Percentiles rank a stretch among this genome's conserved stretches.
Evolutionary conservation across 75 land plant species (phyloP).

Genomic region (Selaginella moellendorffii): DNA sequence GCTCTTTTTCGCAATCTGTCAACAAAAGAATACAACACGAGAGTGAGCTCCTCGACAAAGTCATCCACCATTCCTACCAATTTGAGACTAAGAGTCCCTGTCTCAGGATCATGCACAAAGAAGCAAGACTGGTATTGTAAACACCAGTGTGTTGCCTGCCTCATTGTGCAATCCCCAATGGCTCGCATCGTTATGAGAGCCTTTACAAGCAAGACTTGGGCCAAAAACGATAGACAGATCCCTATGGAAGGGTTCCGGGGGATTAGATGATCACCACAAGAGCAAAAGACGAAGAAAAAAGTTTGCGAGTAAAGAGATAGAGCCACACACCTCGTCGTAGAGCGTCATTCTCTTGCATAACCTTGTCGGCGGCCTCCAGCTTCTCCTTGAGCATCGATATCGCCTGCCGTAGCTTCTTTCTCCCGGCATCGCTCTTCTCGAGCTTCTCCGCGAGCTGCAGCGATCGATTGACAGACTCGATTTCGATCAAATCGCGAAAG

Average conservation of each 20-base stretch:
- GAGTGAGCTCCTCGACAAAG: background rate
- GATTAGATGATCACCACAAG: background rate
- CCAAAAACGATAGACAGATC: no score
- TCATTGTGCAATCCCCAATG: background rate
- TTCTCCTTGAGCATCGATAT: constrained; percentile 24
- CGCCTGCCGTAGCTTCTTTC: constrained; percentile 33
- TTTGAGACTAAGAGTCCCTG: background rate
- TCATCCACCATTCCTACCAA: background rate
- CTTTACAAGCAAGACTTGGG: background rate
- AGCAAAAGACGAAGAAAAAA: no score
- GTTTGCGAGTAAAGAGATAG: background rate
- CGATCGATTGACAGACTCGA: no score
- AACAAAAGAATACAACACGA: no score
- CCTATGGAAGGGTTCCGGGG: background rate
- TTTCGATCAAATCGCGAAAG: no score
- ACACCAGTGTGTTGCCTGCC: background rate
- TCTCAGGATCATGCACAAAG: background rate
- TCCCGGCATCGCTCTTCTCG: constrained; percentile 30
- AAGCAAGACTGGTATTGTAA: background rate
- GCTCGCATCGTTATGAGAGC: background rate
- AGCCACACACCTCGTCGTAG: constrained; percentile 20
- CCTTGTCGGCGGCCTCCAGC: constrained; percentile 21
- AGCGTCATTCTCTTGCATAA: constrained; percentile 21
- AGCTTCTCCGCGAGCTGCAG: constrained; percentile 30
- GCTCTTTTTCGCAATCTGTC: constrained; percentile 32